These are phyloP conservation scores for Bolboschoenus planiculmis DNA, from an alignment of 176 grass and related monocot genomes.

Conservation along the genomic window DNA sequence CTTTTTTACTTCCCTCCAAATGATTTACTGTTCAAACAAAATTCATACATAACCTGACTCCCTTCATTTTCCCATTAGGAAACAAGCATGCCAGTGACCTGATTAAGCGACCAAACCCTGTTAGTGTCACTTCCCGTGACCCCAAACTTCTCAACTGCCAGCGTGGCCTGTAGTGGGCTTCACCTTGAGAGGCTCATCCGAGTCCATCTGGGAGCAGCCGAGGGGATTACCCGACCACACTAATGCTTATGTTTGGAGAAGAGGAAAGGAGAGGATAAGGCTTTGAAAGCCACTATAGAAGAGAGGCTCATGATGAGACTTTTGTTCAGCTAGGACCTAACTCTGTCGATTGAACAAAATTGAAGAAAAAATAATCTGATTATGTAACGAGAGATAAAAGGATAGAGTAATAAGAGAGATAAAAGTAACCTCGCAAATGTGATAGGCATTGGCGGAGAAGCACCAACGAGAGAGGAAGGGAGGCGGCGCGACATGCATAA, in stretches of 20 bases:
- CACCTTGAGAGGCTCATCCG: neutral
- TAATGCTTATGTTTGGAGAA: neutral
- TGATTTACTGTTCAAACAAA: conserved; percentile 22
- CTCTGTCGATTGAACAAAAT: neutral
- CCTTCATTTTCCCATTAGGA: conserved; percentile 97
- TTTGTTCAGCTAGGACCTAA: too few relatives aligned
- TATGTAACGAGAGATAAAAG: too few relatives aligned
- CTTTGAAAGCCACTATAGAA: conserved; percentile 15
- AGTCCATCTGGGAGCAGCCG: neutral
- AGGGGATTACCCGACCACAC: neutral
- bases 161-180: neutral
- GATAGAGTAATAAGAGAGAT: too few relatives aligned
- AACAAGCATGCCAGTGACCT: conserved; percentile 76
- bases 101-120: conserved; percentile 71
- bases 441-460: too few relatives aligned
- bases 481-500: too few relatives aligned
- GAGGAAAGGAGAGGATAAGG: conserved; percentile 18
- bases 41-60: conserved; percentile 61
- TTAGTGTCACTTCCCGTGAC: conserved; percentile 25
- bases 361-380: neutral
- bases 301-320: conserved; percentile 21
- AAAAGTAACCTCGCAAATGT: too few relatives aligned
- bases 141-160: conserved; percentile 29
- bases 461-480: too few relatives aligned
- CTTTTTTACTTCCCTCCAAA: neutral